Percentiles rank a stretch among this genome's conserved stretches.
Conservation (phyloP, 2,329 filamentous ascomycete species). For the Mycogone perniciosa region DNA sequence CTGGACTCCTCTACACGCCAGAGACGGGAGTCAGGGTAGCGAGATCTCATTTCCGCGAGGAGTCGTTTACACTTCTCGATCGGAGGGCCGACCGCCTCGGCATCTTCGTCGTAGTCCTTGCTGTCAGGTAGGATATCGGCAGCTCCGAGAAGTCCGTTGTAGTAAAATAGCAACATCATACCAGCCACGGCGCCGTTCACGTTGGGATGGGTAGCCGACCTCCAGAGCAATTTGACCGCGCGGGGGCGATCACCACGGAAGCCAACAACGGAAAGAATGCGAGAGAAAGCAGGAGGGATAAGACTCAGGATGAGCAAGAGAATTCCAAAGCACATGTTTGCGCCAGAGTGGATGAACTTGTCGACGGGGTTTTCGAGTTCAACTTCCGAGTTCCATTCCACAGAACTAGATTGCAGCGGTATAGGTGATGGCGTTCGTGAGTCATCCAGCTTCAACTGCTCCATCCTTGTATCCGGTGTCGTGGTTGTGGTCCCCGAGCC, state of each 20-base stretch:
- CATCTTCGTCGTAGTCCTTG: constrained; percentile 47
- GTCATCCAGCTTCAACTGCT: constrained; percentile 12
- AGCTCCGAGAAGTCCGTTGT: constrained; percentile 78
- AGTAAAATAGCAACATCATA: constrained; percentile 74
- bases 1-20: constrained; percentile 88
- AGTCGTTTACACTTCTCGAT: constrained; percentile 59
- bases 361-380: constrained; percentile 69
- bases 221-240: constrained; percentile 84
- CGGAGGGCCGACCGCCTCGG: constrained; percentile 65
- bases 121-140: constrained; percentile 74
- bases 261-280: constrained; percentile 78
- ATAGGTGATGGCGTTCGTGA: constrained; percentile 14
- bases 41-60: constrained; percentile 64
- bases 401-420: constrained; percentile 27
- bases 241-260: constrained; percentile 83
- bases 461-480: constrained; percentile 17
- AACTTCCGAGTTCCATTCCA: constrained; percentile 52
- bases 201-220: constrained; percentile 76
- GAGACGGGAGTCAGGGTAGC: constrained; percentile 75
- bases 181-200: constrained; percentile 89
- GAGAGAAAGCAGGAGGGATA: constrained; percentile 85
- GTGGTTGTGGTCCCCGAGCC: constrained; percentile 17
- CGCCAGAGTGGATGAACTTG: constrained; percentile 80
- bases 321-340: constrained; percentile 84
- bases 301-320: constrained; percentile 84